Conservation (phyloP, 2,329 filamentous ascomycete species). For the Hypoxylon sp. region DNA sequence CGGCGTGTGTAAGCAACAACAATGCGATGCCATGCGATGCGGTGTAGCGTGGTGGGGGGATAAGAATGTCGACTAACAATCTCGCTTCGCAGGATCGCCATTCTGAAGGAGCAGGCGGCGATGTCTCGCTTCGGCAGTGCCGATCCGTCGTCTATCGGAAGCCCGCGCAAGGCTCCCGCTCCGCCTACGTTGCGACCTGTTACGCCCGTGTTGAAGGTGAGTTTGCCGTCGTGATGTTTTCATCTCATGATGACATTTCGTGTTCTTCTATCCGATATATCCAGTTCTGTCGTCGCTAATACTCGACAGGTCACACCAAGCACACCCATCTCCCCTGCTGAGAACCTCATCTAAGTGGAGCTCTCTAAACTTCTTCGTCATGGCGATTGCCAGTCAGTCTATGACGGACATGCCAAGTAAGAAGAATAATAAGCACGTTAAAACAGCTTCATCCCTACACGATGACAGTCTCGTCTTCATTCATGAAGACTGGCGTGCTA, state of each 20-base stretch:
- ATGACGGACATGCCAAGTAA: not conserved
- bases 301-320: conserved; percentile 37
- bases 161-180: conserved; percentile 47
- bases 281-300: conserved; percentile 4
- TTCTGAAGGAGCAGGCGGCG: conserved; percentile 66
- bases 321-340: conserved; percentile 41
- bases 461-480: not conserved
- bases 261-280: not conserved
- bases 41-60: not conserved
- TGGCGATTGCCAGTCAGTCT: not conserved
- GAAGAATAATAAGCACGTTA: not conserved
- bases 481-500: not conserved
- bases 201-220: conserved; percentile 43
- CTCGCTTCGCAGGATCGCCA: conserved; percentile 56
- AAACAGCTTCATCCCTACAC: not conserved
- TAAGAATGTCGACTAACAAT: conserved; percentile 7
- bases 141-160: conserved; percentile 41
- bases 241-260: too few relatives aligned
- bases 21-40: not conserved
- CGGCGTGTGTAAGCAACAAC: not conserved
- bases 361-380: not conserved
- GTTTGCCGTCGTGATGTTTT: conserved; percentile 16
- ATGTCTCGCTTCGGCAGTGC: conserved; percentile 60
- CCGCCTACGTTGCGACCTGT: conserved; percentile 42
- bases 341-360: conserved; percentile 43